Evolutionary conservation across 148 eudicot genomes (phyloP), one percentile per base, ranked within the genome.

Genomic region (Suaeda aralocaspica): DNA sequence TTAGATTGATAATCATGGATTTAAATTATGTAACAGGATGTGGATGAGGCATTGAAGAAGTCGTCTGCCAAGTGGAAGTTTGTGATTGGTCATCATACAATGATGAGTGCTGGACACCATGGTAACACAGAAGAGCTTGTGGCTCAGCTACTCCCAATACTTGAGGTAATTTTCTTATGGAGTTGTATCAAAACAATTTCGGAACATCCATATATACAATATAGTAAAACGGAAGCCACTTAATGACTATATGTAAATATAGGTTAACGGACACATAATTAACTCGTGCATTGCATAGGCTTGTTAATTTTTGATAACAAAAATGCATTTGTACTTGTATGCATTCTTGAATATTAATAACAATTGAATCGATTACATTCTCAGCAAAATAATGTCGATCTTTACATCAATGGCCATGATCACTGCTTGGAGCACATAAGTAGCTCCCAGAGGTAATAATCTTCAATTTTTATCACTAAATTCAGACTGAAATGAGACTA

Each of bases 361-460:
- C 4, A 36, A 36, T 3, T 36, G 41, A 36, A 36, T 36, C 8
- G 41, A 12, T 21, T 61, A 1, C n/a, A 36, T 68, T 59, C 50
- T 41, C 81, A 92, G 97, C 91, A 77, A 26, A 80, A 87, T 57
- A 33, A 80, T 39, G 96, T 88, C 6, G 96, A 90, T 72, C 74
- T 90, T 22, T 93, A 93, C 79, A 68, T 92, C 44, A 92, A 92
- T 48, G 98, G 98, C 2, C 98, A 92, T 26, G 98, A 92, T 66
- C 98, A 93, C 46, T 93, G 96, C 79, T 83, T 93, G 75, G 85
- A 92, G 68, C 98, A 85, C 69, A 88, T 92, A 30, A 88, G 89
- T 52, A 80, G 84, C 69, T 49, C 71, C 1, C 74, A 84, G 75
- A 87, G 98, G 98, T 93, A 83, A 4, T 4, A 33, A 25, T 36